Percentiles rank a stretch among this genome's conserved stretches.
Evolutionary conservation across 2,329 filamentous ascomycete genomes (phyloP).

Genomic region (Rhexocercosporidium sp.): DNA sequence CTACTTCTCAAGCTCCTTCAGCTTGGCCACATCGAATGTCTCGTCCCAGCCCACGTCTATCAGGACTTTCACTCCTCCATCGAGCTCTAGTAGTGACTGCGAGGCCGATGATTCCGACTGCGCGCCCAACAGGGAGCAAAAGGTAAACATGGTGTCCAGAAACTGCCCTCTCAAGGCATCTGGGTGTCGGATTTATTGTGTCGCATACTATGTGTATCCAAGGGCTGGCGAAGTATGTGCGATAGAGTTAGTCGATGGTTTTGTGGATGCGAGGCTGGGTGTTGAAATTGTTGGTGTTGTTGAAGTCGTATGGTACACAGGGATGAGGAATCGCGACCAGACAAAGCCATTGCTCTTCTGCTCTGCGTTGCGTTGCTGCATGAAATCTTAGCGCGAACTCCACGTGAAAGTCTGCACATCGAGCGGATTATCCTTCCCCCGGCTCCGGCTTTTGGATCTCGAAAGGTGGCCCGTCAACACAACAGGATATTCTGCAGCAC

Average conservation of each 20-base stretch:
- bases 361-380: not conserved
- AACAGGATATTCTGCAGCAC: not conserved
- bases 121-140: slow-evolving; percentile 89
- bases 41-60: slow-evolving; percentile 98
- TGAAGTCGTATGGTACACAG: not conserved
- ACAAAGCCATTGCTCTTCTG: not conserved
- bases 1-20: slow-evolving; percentile 90
- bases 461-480: slow-evolving; percentile 7
- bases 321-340: not conserved
- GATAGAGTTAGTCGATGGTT: not conserved
- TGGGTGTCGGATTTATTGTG: not conserved
- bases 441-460: not conserved
- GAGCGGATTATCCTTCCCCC: not conserved
- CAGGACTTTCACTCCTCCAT: slow-evolving; percentile 94
- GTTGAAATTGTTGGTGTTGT: not conserved
- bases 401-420: slow-evolving; percentile 12
- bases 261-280: not conserved
- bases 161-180: slow-evolving; percentile 22
- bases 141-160: slow-evolving; percentile 80
- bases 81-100: slow-evolving; percentile 94
- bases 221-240: not conserved
- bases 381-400: slow-evolving; percentile 23
- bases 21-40: slow-evolving; percentile 79
- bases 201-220: slow-evolving; percentile 19
- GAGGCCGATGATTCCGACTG: slow-evolving; percentile 86